A percentile compares a stretch with the other conserved stretches of the same genome.
Evolutionary conservation across 2,329 filamentous ascomycete genomes (phyloP).

Genomic region (Fusarium bulbicola): DNA sequence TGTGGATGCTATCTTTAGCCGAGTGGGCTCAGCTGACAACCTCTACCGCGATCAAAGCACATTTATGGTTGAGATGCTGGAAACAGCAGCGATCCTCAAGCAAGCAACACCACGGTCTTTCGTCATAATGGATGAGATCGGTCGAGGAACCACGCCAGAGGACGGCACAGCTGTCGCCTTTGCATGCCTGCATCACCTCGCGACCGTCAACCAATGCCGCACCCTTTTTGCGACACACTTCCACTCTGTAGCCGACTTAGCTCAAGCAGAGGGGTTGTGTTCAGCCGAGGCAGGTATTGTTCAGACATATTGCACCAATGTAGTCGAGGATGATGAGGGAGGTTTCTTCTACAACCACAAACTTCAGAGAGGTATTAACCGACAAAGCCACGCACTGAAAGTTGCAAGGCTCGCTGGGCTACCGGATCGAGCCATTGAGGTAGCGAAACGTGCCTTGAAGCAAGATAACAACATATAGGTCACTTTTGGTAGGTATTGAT

Average conservation of each 20-base stretch:
- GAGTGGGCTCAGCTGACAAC: conserved; percentile 93
- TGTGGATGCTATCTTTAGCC: conserved; percentile 95
- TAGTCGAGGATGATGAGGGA: conserved; percentile 74
- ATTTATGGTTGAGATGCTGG: conserved; percentile 99
- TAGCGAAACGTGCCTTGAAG: conserved; percentile 69
- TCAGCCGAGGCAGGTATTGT: conserved; percentile 55
- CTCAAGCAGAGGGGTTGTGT: conserved; percentile 59
- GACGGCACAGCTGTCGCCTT: conserved; percentile 92
- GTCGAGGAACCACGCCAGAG: conserved; percentile 90
- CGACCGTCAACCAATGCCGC: conserved; percentile 78
- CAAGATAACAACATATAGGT: conserved; percentile 3
- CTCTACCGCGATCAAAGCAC: conserved; percentile 95
- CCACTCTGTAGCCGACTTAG: conserved; percentile 83
- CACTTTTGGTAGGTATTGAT: not conserved
- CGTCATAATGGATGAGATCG: conserved; percentile 98
- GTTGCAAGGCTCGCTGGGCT: conserved; percentile 89
- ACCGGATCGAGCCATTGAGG: conserved; percentile 74
- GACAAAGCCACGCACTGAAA: conserved; percentile 89
- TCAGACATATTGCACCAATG: conserved; percentile 87
- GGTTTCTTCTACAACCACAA: conserved; percentile 89
- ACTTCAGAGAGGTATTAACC: conserved; percentile 83
- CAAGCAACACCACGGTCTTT: conserved; percentile 86
- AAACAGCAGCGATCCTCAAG: conserved; percentile 89
- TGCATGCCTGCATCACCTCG: conserved; percentile 86
- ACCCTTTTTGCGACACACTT: conserved; percentile 96